Base-by-base conservation (phyloP, 2,329 filamentous ascomycete species). In the Tympanopsis confertula region DNA sequence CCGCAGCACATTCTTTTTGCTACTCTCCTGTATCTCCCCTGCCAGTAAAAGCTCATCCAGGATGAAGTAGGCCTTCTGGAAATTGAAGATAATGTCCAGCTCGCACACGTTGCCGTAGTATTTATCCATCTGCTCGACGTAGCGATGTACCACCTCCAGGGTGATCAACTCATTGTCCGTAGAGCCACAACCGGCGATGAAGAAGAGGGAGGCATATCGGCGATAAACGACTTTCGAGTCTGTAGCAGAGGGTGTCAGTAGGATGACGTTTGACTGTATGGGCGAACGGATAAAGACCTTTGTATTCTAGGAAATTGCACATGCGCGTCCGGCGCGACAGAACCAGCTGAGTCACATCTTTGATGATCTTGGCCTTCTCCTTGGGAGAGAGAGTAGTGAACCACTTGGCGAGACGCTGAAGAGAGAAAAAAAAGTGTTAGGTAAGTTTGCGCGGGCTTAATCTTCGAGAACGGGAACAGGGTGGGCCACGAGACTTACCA, bases 21-120 rank as follows among this genome's bases (percentile, higher is more conserved):
- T 96, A 62, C 87, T 96, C 66, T 98, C 91, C 62, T 98, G 91
- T 65, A 98, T 78, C 62, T 98, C 91, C 42, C 91, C 91, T 4
- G 91, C 91, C 48, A 98, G 71, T 47, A 98, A 70, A 44, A 98
- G 74, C 65, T 98, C 91, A 58, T 98, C 91, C 35, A 98, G 77
- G 49, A 98, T 98, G 63, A 96, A 98, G 63, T 98, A 98, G 42
- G 91, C 91, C 63, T 98, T 98, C 51, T 94, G 94, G 61, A 98
- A 98, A 59, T 94, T 96, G 75, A 98, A 98, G 61, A 98, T 98
- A 63, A 96, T 95, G 61, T 96, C 88, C 46, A 98, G 76, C 67
- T 98, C 91, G 78, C 91, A 98, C 42, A 98, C 91, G 61, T 98
- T 98, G 61, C 91, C 91, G 62, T 96, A 98, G 69, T 98, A 98